Conservation (phyloP, 108 stramenopile genomes). For the Conticribra weissflogii region DNA sequence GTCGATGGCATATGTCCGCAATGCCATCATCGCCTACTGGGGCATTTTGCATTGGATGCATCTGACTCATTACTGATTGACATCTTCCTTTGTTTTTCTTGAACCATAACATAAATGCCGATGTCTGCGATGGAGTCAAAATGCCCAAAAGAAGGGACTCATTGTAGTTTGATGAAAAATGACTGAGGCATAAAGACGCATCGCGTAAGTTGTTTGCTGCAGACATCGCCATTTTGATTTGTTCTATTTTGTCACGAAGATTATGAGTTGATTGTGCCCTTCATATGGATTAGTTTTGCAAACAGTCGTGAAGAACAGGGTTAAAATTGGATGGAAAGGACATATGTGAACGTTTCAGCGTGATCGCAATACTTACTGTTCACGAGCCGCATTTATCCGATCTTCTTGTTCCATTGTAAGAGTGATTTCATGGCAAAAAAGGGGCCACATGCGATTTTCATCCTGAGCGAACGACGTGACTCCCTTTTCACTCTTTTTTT, state of each 20-base stretch:
- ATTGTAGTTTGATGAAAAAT: conserved; percentile 52
- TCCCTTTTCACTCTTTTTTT: conserved; percentile 27
- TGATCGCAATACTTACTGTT: conserved; percentile 42
- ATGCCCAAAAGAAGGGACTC: conserved; percentile 58
- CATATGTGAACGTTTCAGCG: neutral
- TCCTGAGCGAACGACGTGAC: conserved; percentile 50
- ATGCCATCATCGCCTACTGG: neutral
- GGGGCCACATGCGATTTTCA: conserved; percentile 71
- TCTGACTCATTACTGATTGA: conserved; percentile 17
- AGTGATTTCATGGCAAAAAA: conserved; percentile 79
- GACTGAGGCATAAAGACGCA: conserved; percentile 62
- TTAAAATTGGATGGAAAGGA: conserved; percentile 1
- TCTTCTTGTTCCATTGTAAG: conserved; percentile 91
- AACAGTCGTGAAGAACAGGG: neutral
- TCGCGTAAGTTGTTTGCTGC: conserved; percentile 58
- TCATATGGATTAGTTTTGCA: neutral
- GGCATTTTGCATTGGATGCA: neutral
- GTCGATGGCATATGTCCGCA: neutral
- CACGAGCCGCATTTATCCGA: conserved; percentile 52
- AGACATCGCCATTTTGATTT: conserved; percentile 61
- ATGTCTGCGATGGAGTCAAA: conserved; percentile 67
- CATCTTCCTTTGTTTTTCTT: conserved; percentile 60
- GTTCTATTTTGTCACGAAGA: conserved; percentile 38
- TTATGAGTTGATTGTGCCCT: conserved; percentile 40
- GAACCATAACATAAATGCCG: conserved; percentile 61